Conservation (phyloP, 768 basidiomycete species). For the Gautieria morchelliformis region DNA sequence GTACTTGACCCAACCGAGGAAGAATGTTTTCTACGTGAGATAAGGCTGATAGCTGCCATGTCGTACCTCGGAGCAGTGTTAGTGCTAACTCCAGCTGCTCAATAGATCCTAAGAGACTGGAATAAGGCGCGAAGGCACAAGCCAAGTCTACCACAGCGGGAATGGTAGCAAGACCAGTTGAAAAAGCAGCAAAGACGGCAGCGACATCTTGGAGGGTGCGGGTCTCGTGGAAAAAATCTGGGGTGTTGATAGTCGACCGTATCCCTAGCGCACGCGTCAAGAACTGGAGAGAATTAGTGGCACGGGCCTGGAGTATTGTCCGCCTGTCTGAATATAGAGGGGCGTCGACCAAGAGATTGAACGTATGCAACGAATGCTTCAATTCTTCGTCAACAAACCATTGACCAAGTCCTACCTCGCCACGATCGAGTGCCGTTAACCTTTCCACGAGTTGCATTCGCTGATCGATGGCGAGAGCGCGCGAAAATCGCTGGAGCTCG, state of each 20-base stretch:
- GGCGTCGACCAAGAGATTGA: conserved; percentile 27
- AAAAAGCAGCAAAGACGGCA: conserved; percentile 30
- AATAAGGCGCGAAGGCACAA: conserved; percentile 19
- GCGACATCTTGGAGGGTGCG: neutral
- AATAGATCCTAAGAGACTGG: conserved; percentile 17
- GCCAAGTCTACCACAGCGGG: conserved; percentile 34
- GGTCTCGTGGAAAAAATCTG: neutral
- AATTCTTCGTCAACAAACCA: conserved; percentile 64
- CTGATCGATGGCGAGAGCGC: conserved; percentile 44
- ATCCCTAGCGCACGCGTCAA: conserved; percentile 21
- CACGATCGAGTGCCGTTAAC: conserved; percentile 48
- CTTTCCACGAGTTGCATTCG: conserved; percentile 44
- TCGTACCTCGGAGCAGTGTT: conserved; percentile 22
- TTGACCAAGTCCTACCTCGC: conserved; percentile 48
- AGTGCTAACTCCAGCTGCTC: conserved; percentile 28
- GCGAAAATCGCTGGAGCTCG: conserved; percentile 48
- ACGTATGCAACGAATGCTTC: conserved; percentile 34
- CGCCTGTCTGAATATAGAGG: conserved; percentile 25
- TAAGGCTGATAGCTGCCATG: conserved; percentile 17
- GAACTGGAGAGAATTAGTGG: conserved; percentile 14
- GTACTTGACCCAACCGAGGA: neutral
- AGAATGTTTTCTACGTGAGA: conserved; percentile 13
- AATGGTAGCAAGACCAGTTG: conserved; percentile 40
- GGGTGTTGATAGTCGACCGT: neutral
- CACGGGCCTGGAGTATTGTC: conserved; percentile 36